Evolutionary conservation across 345 rosid genomes (phyloP).

Genomic region (Brassica juncea): DNA sequence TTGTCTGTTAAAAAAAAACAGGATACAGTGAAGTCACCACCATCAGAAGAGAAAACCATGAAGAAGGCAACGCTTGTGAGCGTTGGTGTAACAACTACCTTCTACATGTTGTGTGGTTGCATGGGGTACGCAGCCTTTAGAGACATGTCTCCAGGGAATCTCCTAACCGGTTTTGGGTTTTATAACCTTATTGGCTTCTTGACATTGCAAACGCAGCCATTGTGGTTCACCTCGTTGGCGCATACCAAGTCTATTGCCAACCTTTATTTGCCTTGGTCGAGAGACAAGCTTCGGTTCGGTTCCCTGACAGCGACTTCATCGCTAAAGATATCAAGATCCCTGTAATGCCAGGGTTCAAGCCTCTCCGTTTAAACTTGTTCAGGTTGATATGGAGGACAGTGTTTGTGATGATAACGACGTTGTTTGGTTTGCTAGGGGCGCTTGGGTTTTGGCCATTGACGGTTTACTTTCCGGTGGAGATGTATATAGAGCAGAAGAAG

Average conservation of each 20-base stretch:
- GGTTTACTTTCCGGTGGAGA: constrained; percentile 85
- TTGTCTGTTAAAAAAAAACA: constrained; percentile 5
- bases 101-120: constrained; percentile 88
- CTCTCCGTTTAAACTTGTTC: constrained; percentile 62
- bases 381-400: constrained; percentile 79
- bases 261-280: constrained; percentile 84
- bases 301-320: constrained; percentile 60
- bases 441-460: constrained; percentile 92
- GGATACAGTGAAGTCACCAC: constrained; percentile 55
- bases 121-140: constrained; percentile 96
- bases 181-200: constrained; percentile 89
- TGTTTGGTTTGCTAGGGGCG: constrained; percentile 79
- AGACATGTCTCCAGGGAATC: constrained; percentile 75
- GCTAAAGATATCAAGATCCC: constrained; percentile 59
- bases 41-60: constrained; percentile 90
- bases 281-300: constrained; percentile 47
- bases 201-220: constrained; percentile 90
- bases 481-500: constrained; percentile 77
- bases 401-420: constrained; percentile 72
- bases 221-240: constrained; percentile 80
- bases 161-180: constrained; percentile 84
- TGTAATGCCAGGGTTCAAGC: constrained; percentile 45
- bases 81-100: constrained; percentile 67
- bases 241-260: constrained; percentile 93
- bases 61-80: constrained; percentile 71